phyloP scores from a whole-genome alignment of 2,329 filamentous ascomycete genomes.

The Plectosphaerella sp. region DNA sequence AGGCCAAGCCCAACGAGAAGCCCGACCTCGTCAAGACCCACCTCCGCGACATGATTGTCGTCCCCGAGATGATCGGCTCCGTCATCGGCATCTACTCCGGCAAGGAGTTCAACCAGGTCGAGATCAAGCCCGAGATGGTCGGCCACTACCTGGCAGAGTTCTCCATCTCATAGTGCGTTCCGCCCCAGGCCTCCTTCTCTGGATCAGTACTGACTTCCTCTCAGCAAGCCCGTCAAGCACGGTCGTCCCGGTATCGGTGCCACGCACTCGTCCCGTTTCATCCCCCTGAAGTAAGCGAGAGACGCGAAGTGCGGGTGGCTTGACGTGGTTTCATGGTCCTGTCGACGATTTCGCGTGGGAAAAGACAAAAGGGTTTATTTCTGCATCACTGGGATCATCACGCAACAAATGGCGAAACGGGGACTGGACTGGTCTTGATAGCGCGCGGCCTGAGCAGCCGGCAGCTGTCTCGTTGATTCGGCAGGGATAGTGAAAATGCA shows the following conservation, averaged over 20 bases:
- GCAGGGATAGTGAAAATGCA: conserved; percentile 14
- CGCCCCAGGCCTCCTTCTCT: conserved; percentile 2
- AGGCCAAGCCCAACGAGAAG: conserved; percentile 99
- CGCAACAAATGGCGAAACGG: conserved; percentile 45
- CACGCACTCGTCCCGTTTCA: conserved; percentile 99
- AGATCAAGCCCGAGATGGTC: conserved; percentile 99
- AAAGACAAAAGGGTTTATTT: conserved; percentile 28
- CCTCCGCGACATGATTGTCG: conserved; percentile 99
- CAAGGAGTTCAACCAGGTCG: conserved; percentile 99
- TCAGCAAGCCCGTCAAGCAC: conserved; percentile 99
- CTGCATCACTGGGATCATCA: conserved; percentile 49
- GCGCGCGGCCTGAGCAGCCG: conserved; percentile 24
- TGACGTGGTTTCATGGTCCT: conserved; percentile 6
- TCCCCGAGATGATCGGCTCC: conserved; percentile 99
- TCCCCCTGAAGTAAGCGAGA: conserved; percentile 95
- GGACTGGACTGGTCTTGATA: conserved; percentile 43
- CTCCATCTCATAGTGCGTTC: conserved; percentile 99
- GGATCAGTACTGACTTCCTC: conserved; percentile 41
- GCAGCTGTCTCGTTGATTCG: conserved; percentile 14
- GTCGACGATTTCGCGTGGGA: conserved; percentile 9
- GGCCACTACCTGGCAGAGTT: conserved; percentile 99
- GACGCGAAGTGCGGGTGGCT: conserved; percentile 16
- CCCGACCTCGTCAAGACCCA: conserved; percentile 99
- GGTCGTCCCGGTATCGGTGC: conserved; percentile 99
- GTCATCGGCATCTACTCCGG: conserved; percentile 99